Evolutionary conservation across 2,329 filamentous ascomycete genomes (phyloP), one percentile per base, ranked within the genome.

Genomic region (Neonectria magnoliae): DNA sequence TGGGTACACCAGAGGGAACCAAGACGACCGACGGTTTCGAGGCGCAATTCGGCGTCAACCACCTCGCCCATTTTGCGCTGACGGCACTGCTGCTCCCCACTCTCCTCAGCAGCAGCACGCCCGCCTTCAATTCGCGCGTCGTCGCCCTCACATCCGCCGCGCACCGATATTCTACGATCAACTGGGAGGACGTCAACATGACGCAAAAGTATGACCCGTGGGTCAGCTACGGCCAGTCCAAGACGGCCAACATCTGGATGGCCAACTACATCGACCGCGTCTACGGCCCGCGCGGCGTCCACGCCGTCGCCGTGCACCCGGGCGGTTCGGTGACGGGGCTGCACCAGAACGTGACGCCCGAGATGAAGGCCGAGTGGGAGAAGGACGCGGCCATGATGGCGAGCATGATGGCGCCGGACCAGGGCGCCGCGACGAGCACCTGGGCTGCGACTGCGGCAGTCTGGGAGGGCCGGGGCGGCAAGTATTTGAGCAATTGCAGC

Each of bases 31-130:
- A 85, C 65, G 83, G 83, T 7, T 82, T 81, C 64, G 85, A 88
- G 60, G 73, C 71, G 0, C 84, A 87, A 62, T 83, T 87, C 66
- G 84, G 80, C 22, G 82, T 79, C 3, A 86, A 86, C 67, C 81
- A 88, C 66, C 73, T 88, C 0, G 79, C 75, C 1, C 84, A 87
- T 36, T 71, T 70, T 47, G 47, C 64, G 9, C 69, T 88, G 14
- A 83, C 85, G 64, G 77, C 84, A 27, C 77, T 85, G 1, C 75
- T 87, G 25, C 82, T 82, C 55, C 74, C 79, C 3, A 69, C 78
- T 0, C 73, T 87, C 4, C 75, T 85, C 4, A 68, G 76, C 2
- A 79, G 78, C 7, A 71, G 77, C 5, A 81, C 77, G 0, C 73
- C 78, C 0, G 67, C 68, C 0, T 83, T 82, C 60, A 69, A 77